These are phyloP conservation scores for Danielia oregonensis DNA, from an alignment of 805 yeast genomes.

Conservation along the genomic window DNA sequence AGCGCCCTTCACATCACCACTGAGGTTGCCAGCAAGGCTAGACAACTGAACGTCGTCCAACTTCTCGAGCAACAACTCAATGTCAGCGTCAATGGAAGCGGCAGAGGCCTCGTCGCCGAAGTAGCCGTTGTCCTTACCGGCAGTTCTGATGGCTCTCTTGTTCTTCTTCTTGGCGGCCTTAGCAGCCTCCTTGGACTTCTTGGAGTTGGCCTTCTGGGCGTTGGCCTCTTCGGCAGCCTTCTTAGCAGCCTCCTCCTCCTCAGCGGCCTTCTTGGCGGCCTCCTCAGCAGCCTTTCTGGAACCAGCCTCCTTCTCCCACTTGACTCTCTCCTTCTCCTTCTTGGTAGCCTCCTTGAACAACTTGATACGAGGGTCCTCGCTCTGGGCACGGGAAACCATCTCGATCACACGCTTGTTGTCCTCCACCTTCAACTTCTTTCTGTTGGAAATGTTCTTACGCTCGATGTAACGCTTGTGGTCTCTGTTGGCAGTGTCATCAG, in stretches of 20 bases:
- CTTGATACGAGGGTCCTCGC: conserved; percentile 94
- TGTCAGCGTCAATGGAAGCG: conserved; percentile 68
- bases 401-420: conserved; percentile 88
- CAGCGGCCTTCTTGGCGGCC: conserved; percentile 81
- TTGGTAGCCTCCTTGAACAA: conserved; percentile 90
- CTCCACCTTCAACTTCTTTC: conserved; percentile 97
- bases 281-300: conserved; percentile 94
- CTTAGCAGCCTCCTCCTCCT: conserved; percentile 76
- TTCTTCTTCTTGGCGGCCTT: conserved; percentile 98
- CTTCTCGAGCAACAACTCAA: conserved; percentile 72
- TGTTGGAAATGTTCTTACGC: conserved; percentile 93
- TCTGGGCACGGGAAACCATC: conserved; percentile 80
- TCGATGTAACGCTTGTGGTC: conserved; percentile 98
- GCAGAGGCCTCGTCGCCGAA: conserved; percentile 76
- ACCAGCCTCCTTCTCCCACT: conserved; percentile 98
- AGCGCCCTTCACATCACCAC: conserved; percentile 56
- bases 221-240: conserved; percentile 73
- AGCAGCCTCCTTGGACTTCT: conserved; percentile 89
- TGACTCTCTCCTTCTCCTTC: conserved; percentile 88
- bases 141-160: conserved; percentile 78
- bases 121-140: conserved; percentile 80
- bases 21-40: conserved; percentile 66
- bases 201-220: conserved; percentile 56
- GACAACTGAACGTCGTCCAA: conserved; percentile 77
- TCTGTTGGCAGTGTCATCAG: conserved; percentile 98